Base-by-base conservation (phyloP, 148 eudicot genomes). In the Rhododendron molle region DNA sequence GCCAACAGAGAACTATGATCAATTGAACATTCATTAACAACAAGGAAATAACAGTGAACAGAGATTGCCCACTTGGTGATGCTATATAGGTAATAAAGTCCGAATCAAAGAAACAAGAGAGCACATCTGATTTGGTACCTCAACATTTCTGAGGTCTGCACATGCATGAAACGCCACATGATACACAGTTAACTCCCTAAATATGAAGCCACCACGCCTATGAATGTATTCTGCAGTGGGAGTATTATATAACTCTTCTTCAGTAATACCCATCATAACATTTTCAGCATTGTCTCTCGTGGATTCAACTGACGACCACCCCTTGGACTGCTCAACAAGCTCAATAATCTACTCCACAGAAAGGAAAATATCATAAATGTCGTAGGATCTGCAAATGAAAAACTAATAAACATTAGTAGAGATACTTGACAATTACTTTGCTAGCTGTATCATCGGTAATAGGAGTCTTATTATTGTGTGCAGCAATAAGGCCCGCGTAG, bases 251-350 rank as follows among this genome's bases (percentile, higher is more conserved):
- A 96, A 77, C 79, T 95, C 98, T 90, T 96, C 99, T 86, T 91
- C 92, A 74, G 90, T 82, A 82, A 96, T 92, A 84, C 93, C 94
- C 92, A 90, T 92, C 98, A 94, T 92, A 50, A 92, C 89, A 87
- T 92, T 94, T 86, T 95, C 97, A 86, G 98, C 93, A 84, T 49
- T 91, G 50, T 87, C 87, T 76, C 86, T 89, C 62, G 92, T 20
- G 49, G 81, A 81, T 83, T 95, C 97, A 26, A 91, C 91, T 65
- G 93, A 85, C 5, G 96, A 92, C 99, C 99, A 96, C 73, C 98
- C 98, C 87, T 95, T 96, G 72, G 99, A 96, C 90, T 95, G 95
- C 91, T 96, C 94, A 89, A 96, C 96, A 88, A 95, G 95, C 94
- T 95, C 99, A 73, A 96, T 84, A 87, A 96, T 95, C 99, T 96